Percentiles rank a stretch among this genome's conserved stretches.
These are phyloP conservation scores for Emydomyces testavorans DNA, from an alignment of 2,329 filamentous ascomycete genomes.

Conservation along the genomic window DNA sequence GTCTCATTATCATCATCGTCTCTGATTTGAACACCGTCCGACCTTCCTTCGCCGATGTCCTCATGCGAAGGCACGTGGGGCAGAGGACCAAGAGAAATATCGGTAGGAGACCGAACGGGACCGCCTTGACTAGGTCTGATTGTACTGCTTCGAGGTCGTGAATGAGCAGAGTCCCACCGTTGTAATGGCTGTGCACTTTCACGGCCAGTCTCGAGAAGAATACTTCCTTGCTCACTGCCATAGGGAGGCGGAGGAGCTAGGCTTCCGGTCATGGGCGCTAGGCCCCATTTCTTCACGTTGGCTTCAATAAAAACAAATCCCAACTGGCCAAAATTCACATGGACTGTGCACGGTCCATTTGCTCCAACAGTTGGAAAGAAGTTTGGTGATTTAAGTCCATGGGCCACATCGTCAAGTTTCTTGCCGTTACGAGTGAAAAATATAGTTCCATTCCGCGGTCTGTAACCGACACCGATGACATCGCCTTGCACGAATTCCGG, in stretches of 20 bases:
- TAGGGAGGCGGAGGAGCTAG: constrained; percentile 92
- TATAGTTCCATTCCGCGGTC: constrained; percentile 82
- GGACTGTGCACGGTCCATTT: constrained; percentile 80
- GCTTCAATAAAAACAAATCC: constrained; percentile 98
- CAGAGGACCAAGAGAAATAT: constrained; percentile 85
- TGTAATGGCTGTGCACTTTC: constrained; percentile 30
- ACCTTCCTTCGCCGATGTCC: constrained; percentile 62
- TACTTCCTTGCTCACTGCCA: constrained; percentile 92
- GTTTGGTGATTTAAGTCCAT: constrained; percentile 87
- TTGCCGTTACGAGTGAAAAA: constrained; percentile 99
- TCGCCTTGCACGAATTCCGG: constrained; percentile 83
- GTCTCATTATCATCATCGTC: constrained; percentile 19
- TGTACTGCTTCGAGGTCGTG: constrained; percentile 64
- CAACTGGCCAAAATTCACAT: constrained; percentile 96
- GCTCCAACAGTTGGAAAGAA: constrained; percentile 97
- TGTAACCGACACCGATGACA: constrained; percentile 89
- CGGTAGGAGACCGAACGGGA: constrained; percentile 79
- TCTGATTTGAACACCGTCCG: constrained; percentile 29
- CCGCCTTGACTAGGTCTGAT: constrained; percentile 71
- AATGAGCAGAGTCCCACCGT: constrained; percentile 48
- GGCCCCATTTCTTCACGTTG: constrained; percentile 98
- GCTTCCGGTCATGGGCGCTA: constrained; percentile 90
- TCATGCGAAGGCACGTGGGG: constrained; percentile 56
- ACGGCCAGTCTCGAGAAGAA: constrained; percentile 75
- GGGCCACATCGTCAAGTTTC: constrained; percentile 85